Evolutionary conservation across 441 rosid species (phyloP).

Genomic region (Kokia cookei): DNA sequence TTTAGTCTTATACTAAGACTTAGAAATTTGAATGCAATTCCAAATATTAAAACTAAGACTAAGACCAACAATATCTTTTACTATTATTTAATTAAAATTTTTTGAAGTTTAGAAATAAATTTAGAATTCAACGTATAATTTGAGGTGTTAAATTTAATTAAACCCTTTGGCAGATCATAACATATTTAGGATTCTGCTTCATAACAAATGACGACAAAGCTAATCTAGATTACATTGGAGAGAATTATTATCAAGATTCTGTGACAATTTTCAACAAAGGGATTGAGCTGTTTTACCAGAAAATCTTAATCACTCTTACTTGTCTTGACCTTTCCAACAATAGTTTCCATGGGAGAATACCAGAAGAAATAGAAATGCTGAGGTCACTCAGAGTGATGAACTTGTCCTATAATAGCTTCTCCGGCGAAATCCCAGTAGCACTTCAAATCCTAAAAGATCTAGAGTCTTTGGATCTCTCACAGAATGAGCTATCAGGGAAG

Average conservation of each 20-base stretch:
- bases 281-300: background rate
- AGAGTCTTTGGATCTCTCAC: conserved; percentile 37
- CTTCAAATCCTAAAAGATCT: conserved; percentile 17
- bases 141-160: too few species aligned
- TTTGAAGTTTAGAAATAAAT: too few species aligned
- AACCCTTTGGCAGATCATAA: too few species aligned
- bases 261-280: background rate
- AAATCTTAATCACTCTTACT: background rate
- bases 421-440: conserved; percentile 20
- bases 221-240: background rate
- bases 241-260: background rate
- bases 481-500: conserved; percentile 8
- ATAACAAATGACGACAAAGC: too few species aligned
- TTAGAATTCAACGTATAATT: too few species aligned
- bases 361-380: background rate
- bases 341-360: background rate
- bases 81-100: too few species aligned
- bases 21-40: too few species aligned
- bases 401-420: conserved; percentile 26
- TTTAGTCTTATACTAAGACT: too few species aligned
- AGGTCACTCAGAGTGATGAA: conserved; percentile 2
- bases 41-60: too few species aligned
- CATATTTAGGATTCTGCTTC: too few species aligned
- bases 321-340: background rate
- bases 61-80: too few species aligned